Base-by-base conservation (phyloP, 257 asterid genomes). In the Capsicum pubescens region DNA sequence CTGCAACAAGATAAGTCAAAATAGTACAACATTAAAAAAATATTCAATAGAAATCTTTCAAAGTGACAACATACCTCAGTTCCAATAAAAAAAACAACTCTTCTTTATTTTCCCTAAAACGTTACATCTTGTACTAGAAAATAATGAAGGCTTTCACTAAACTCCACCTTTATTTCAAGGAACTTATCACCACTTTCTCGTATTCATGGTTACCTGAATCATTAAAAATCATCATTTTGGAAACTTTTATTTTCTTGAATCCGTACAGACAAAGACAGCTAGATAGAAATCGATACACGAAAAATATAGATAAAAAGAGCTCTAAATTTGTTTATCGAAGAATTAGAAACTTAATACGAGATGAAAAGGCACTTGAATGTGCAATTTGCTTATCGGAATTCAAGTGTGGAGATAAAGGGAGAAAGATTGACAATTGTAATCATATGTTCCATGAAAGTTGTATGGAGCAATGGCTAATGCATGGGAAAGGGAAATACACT, bases 371-470 rank as follows among this genome's bases (percentile, higher is more conserved):
- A 26, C 19, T 60, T 44, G 83, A 80, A 50, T 80, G 83, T 32
- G 10, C 26, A 8, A 80, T 80, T 42, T 80, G 83, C 19, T 60
- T 80, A 64, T 39, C 83, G 3, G 26, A 80, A 39, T 61, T 80
- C 26, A 50, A 44, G 3, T 46, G 61, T 61, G 60, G 76, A n/a
- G 74, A 80, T 61, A 50, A n/a, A 17, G 83, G 76, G 21, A 80
- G 83, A 64, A 64, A 60, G 60, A 57, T 80, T 13, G 42, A 80
- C 0, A 60, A 5, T 13, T 60, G 84, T n/a, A 3, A 35, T 13
- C 84, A 61, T 32, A 64, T 81, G 59, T 81, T 81, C 59, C 84
- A 81, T 60, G 84, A 61, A 81, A 39, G 8, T 16, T 81, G 84
- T n/a, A 21, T 81, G 74, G 5, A 61, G 16, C 60, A 81, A 61